phyloP scores from a whole-genome alignment of 768 basidiomycete species.

The Lyophyllum semitale region DNA sequence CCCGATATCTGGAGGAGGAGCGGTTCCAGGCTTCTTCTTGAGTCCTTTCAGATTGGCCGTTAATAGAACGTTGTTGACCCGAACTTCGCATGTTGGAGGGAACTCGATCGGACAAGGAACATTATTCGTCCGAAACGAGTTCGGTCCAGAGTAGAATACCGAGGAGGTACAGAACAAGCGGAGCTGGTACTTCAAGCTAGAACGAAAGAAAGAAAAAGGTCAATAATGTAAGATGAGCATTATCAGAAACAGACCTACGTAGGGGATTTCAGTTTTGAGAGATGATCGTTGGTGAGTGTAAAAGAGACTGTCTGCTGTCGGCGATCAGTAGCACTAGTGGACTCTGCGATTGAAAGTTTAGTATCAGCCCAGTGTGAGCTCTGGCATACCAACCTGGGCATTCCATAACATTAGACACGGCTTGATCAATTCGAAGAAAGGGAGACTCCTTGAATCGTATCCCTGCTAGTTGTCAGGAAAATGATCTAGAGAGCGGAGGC shows the following conservation, averaged over 20 bases:
- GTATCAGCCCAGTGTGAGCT: background rate
- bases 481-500: background rate
- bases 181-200: conserved; percentile 73
- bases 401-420: conserved; percentile 65
- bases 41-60: conserved; percentile 83
- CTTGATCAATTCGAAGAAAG: conserved; percentile 69
- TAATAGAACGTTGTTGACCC: conserved; percentile 72
- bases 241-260: conserved; percentile 42
- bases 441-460: conserved; percentile 83
- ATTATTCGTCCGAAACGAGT: conserved; percentile 52
- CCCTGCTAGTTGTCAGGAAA: conserved; percentile 35
- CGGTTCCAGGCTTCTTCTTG: conserved; percentile 94
- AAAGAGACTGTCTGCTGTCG: conserved; percentile 64
- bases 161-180: conserved; percentile 90
- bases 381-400: conserved; percentile 66
- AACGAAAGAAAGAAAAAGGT: conserved; percentile 1
- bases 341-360: conserved; percentile 48
- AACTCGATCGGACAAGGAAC: conserved; percentile 83
- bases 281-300: conserved; percentile 65
- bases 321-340: conserved; percentile 76
- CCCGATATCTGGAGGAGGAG: conserved; percentile 79
- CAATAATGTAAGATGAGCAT: conserved; percentile 3
- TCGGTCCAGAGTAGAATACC: conserved; percentile 58
- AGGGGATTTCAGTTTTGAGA: conserved; percentile 55
- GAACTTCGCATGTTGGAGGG: conserved; percentile 88